These are phyloP conservation scores for Backusella mclennaniae DNA, from an alignment of 192 early-diverging fungal genomes.

Conservation along the genomic window DNA sequence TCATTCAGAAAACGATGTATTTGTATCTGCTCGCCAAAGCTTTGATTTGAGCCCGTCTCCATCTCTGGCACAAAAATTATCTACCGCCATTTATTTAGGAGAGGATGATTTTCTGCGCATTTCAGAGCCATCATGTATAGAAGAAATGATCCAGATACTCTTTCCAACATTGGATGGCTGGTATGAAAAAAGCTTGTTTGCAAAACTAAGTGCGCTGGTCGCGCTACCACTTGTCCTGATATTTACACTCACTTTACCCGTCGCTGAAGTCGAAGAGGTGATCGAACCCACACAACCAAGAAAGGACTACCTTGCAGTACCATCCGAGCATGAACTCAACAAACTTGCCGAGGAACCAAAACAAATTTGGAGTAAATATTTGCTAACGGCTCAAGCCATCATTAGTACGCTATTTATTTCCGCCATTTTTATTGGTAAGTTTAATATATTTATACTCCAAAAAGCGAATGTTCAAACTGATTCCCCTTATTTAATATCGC, in stretches of 20 bases:
- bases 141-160: slow-evolving; percentile 32
- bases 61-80: neutral
- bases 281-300: neutral
- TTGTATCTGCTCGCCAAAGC: slow-evolving; percentile 6
- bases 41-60: slow-evolving; percentile 8
- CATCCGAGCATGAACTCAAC: neutral
- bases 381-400: neutral
- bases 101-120: neutral
- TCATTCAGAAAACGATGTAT: slow-evolving; percentile 1
- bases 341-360: neutral
- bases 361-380: slow-evolving; percentile 7
- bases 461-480: neutral
- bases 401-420: slow-evolving; percentile 10
- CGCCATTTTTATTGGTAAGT: slow-evolving; percentile 12
- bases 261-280: slow-evolving; percentile 45
- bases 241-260: slow-evolving; percentile 60
- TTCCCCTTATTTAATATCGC: neutral
- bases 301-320: slow-evolving; percentile 2
- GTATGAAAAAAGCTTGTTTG: slow-evolving; percentile 43
- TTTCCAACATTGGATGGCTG: slow-evolving; percentile 60
- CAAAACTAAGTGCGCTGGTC: slow-evolving; percentile 46
- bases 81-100: neutral
- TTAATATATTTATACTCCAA: neutral
- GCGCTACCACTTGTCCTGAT: slow-evolving; percentile 53
- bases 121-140: neutral